Evolutionary conservation across 345 rosid species (phyloP).

Genomic region (Streptanthus diversifolius): DNA sequence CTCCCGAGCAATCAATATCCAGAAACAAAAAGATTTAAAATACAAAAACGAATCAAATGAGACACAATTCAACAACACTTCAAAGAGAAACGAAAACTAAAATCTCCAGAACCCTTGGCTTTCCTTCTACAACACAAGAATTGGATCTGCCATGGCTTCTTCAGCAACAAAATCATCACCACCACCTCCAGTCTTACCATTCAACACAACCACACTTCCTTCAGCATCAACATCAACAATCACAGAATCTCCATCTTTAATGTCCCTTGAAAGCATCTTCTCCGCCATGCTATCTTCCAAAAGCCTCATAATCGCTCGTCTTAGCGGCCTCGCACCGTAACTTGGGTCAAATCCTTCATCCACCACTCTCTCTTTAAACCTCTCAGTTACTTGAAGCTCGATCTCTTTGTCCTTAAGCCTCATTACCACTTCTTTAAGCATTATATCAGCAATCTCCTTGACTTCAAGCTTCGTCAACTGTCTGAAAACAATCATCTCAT

Average conservation of each 20-base stretch:
- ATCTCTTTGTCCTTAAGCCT: conserved; percentile 73
- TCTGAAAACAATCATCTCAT: conserved; percentile 95
- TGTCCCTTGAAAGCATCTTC: conserved; percentile 94
- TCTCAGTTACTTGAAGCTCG: conserved; percentile 94
- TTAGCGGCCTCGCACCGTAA: conserved; percentile 93
- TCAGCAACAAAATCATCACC: conserved; percentile 21
- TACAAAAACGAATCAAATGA: background rate
- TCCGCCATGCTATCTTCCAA: conserved; percentile 98
- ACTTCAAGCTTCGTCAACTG: conserved; percentile 91
- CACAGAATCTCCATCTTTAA: conserved; percentile 89
- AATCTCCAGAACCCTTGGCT: background rate
- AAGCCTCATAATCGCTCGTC: conserved; percentile 94
- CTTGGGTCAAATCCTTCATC: conserved; percentile 96
- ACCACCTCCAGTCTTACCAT: conserved; percentile 60
- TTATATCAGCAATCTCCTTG: conserved; percentile 86
- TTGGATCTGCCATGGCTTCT: conserved; percentile 45
- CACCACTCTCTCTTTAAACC: conserved; percentile 83
- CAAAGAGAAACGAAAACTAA: background rate
- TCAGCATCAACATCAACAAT: conserved; percentile 81
- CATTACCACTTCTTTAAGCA: conserved; percentile 83
- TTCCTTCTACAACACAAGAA: conserved; percentile 44
- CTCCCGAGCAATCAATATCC: background rate
- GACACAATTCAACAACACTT: conserved; percentile 3
- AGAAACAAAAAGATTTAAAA: conserved; percentile 2
- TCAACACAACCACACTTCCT: conserved; percentile 82